Evolutionary conservation across 257 asterid genomes (phyloP), one percentile per base, ranked within the genome.

Genomic region (Capsicum pubescens): DNA sequence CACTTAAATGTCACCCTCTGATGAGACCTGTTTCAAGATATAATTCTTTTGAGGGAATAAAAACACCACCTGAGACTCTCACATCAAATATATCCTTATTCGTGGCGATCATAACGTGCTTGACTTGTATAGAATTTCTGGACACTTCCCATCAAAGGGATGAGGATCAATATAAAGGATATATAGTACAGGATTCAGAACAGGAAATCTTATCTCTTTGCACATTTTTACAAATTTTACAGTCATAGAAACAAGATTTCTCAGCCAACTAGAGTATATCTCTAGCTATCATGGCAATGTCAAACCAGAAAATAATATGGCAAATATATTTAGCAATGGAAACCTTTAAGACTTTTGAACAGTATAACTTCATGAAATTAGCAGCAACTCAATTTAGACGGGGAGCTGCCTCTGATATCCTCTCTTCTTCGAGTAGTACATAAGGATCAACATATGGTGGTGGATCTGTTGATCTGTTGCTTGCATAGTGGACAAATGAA

Each of bases 381-480:
- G 55, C 57, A 16, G 71, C 69, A 74, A 88, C 87, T 92, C 93
- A 91, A 59, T 92, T 90, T 72, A 90, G 91, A 80, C 82, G 93
- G 77, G 97, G 96, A 17, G 97, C 95, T 36, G 89, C 84, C 85
- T 88, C 85, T 12, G 94, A 92, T 72, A 93, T 91, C 90, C 93
- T 91, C 59, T 92, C 91, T 79, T 92, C 98, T 91, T 93, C 97
- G 57, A 94, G 98, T 68, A 96, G 91, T 55, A 71, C 91, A 79
- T 94, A 94, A 6, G 99, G 98, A 90, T 94, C 97, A 15, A 93
- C 63, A 26, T 93, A 94, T 61, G 84, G 92, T 6, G 97, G 97
- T 26, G 88, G 89, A 67, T 91, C 8, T 12, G 59, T 58, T 8
- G 86, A 83, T 74, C 86, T 56, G 4, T 78, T 80, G 59, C 87